Evolutionary conservation across 1,284 basidiomycete species (phyloP).

Genomic region (Malassezia caprae): DNA sequence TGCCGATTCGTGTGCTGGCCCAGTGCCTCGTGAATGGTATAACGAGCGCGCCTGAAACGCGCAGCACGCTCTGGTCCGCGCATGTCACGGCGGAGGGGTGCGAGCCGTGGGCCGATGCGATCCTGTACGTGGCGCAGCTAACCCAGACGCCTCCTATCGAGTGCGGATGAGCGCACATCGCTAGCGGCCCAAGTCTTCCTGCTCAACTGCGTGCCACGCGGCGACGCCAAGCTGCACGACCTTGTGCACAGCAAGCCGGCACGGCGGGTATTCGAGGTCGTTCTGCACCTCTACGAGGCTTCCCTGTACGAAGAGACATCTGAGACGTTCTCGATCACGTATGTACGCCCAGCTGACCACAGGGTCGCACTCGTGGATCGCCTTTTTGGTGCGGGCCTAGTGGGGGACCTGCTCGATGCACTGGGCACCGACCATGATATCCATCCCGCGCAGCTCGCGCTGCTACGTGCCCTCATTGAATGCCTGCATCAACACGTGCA

Average conservation of each 20-base stretch:
- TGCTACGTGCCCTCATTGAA: constrained; percentile 1
- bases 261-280: neutral
- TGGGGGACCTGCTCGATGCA: neutral
- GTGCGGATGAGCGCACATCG: constrained; percentile 7
- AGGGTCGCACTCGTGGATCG: constrained; percentile 4
- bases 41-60: neutral
- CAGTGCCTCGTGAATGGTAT: constrained; percentile 9
- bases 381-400: neutral
- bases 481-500: constrained; percentile 7
- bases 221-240: neutral
- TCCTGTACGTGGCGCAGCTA: neutral
- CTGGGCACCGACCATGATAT: constrained; percentile 1
- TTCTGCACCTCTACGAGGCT: constrained; percentile 9
- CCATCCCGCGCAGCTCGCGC: constrained; percentile 1
- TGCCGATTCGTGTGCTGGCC: constrained; percentile 9
- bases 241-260: constrained; percentile 3
- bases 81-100: neutral
- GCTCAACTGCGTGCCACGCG: constrained; percentile 4
- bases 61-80: neutral
- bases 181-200: constrained; percentile 11
- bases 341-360: neutral
- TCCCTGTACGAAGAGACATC: neutral
- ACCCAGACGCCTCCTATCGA: constrained; percentile 11
- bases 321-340: neutral
- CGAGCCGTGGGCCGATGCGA: neutral